Conservation (phyloP, 179 eudicot genomes). For the Corrigiola litoralis region DNA sequence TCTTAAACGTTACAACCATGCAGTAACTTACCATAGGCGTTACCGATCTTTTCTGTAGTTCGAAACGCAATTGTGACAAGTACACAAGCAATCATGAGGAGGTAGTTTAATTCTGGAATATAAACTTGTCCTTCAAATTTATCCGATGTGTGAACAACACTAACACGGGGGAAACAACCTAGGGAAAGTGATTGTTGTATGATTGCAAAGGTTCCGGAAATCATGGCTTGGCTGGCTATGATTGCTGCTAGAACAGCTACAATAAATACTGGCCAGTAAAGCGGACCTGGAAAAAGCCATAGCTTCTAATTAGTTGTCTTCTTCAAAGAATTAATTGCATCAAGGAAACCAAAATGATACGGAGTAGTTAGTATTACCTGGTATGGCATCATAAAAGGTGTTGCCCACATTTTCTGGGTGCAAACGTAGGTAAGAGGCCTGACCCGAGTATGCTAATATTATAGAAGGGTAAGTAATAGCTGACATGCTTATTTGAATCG, state of each 20-base stretch:
- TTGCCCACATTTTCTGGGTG: constrained; percentile 32
- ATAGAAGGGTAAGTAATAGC: constrained; percentile 56
- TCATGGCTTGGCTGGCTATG: constrained; percentile 77
- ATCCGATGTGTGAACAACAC: constrained; percentile 57
- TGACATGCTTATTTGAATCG: constrained; percentile 80
- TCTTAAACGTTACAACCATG: too few relatives aligned
- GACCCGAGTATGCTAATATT: constrained; percentile 63
- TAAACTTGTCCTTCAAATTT: constrained; percentile 72
- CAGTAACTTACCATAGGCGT: constrained; percentile 39
- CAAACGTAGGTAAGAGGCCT: constrained; percentile 56
- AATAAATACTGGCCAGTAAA: constrained; percentile 65
- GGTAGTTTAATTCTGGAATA: constrained; percentile 63
- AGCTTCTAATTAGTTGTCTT: background rate
- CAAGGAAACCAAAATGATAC: background rate
- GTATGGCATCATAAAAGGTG: constrained; percentile 58
- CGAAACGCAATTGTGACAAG: constrained; percentile 52
- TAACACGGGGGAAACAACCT: constrained; percentile 71
- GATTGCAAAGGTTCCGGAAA: constrained; percentile 64
- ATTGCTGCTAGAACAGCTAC: constrained; percentile 62
- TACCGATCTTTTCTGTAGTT: constrained; percentile 54
- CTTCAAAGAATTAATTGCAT: background rate
- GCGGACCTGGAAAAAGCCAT: constrained; percentile 25
- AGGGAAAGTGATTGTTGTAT: constrained; percentile 65
- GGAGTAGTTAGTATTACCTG: constrained; percentile 27
- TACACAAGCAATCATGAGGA: constrained; percentile 65